These are phyloP conservation scores for Neurospora sp. DNA, from an alignment of 495 filamentous ascomycete species.

Conservation along the genomic window DNA sequence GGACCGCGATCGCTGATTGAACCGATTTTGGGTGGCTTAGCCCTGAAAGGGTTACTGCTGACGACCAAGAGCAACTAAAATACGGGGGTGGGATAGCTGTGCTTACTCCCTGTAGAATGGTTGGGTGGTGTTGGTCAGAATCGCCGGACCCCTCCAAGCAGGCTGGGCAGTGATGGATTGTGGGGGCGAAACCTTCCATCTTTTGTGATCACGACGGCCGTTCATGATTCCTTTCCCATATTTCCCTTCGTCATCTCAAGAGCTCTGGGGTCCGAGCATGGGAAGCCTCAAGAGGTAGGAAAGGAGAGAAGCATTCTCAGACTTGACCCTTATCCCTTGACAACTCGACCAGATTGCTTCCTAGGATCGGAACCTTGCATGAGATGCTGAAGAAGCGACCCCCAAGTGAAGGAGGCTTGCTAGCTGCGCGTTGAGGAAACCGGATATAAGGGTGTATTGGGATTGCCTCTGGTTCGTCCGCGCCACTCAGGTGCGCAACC, in stretches of 20 bases:
- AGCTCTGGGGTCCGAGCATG: background rate
- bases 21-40: background rate
- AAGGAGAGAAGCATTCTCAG: background rate
- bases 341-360: background rate
- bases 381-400: background rate
- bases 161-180: background rate
- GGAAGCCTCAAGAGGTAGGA: background rate
- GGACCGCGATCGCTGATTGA: background rate
- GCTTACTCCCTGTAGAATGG: background rate
- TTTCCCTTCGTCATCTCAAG: background rate
- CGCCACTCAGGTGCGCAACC: background rate
- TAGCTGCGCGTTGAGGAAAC: background rate
- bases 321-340: background rate
- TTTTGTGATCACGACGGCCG: background rate
- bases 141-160: background rate
- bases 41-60: background rate
- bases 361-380: background rate
- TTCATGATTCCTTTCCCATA: background rate
- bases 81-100: background rate
- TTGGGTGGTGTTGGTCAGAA: background rate
- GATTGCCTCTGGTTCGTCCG: background rate
- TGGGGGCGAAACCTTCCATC: background rate
- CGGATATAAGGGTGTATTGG: background rate
- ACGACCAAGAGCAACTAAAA: background rate
- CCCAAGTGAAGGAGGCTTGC: background rate